Evolutionary conservation across 805 yeast species (phyloP), one percentile per base, ranked within the genome.

Genomic region (Kregervanrija pseudodelftensis): DNA sequence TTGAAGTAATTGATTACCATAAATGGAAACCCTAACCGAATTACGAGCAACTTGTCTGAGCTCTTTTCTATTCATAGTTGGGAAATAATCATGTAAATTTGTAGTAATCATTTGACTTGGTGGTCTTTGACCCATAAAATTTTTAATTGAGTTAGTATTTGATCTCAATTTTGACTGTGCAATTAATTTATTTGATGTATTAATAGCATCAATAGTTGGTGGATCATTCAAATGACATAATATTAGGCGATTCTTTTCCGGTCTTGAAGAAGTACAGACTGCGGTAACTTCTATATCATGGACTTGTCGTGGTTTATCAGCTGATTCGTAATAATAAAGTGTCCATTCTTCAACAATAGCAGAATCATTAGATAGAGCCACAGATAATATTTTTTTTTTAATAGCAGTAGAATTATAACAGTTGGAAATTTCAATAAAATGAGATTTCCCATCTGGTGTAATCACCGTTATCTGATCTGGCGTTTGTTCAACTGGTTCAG

Each of bases 61-160:
- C 46, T 82, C 82, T 38, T 74, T 71, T 42, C 79, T 76, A 17
- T 78, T 81, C 0, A 95, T 81, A 35, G 81, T 83, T 0, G 99
- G 99, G 70, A 93, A 93, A 61, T 86, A 91, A 50, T 90, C 95
- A 2, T 89, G 82, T 51, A 91, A 68, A 57, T 91, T 88, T 2
- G 90, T 80, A 1, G 97, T 86, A 49, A 91, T 93, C 54, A 90
- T 74, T 58, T 88, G 95, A 48, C 93, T 82, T 1, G 98, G 90
- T 7, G 99, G 99, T 57, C 99, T 73, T 61, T 87, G 96, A 17
- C 95, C 95, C 62, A 82, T 82, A 47, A 85, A 74, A 44, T 68
- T 14, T 34, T 47, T 14, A 17, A 47, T 40, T 31, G 41, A 33
- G 51, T 46, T 9, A 32, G 41, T 30, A 36, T 22, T 16, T 3